Evolutionary conservation across 805 yeast species (phyloP).

Genomic region (Monosporozyma aerobia): DNA sequence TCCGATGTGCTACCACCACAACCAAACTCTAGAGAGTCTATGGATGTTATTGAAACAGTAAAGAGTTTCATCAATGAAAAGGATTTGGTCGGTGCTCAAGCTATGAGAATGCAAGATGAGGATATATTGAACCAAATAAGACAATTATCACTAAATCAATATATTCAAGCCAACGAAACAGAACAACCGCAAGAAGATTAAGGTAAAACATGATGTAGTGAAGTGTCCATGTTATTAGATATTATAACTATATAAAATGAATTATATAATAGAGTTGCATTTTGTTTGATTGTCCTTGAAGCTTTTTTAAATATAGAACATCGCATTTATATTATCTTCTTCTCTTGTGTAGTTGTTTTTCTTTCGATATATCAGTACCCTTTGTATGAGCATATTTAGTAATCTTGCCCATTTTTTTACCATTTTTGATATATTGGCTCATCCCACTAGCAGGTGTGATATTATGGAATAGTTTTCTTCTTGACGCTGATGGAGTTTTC

Average conservation of each 20-base stretch:
- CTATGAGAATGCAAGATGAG: conserved; percentile 28
- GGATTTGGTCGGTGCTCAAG: conserved; percentile 19
- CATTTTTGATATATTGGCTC: neutral
- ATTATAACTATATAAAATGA: neutral
- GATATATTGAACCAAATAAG: conserved; percentile 24
- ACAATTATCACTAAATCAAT: conserved; percentile 27
- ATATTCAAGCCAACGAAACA: conserved; percentile 19
- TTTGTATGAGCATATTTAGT: neutral
- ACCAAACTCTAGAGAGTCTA: conserved; percentile 26
- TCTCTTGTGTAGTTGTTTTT: neutral
- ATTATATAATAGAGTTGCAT: neutral
- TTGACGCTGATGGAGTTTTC: conserved; percentile 4
- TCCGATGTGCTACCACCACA: conserved; percentile 66
- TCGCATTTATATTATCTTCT: neutral
- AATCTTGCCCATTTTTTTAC: conserved; percentile 3
- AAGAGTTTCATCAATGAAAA: conserved; percentile 29
- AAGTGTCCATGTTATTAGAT: neutral
- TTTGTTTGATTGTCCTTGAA: neutral
- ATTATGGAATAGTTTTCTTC: conserved; percentile 6
- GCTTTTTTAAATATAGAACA: too few relatives aligned
- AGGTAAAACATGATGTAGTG: neutral
- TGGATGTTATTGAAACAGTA: conserved; percentile 31
- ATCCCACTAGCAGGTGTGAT: conserved; percentile 1
- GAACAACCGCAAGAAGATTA: neutral
- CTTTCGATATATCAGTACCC: neutral